Evolutionary conservation across 805 yeast genomes (phyloP).

Genomic region (Pichia exigua): DNA sequence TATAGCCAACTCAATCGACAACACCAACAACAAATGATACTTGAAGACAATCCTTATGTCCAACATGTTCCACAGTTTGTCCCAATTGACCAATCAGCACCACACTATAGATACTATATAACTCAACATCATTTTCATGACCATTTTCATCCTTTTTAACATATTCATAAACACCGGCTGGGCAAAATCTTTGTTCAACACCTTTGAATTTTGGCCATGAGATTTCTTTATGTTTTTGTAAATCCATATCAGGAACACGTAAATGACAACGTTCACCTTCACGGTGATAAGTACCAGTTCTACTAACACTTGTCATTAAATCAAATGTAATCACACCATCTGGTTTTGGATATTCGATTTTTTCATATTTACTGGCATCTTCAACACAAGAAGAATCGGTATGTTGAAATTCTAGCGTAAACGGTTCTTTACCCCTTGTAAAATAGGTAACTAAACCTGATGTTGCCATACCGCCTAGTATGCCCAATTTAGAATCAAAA

Average conservation of each 20-base stretch:
- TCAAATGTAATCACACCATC: conserved; percentile 92
- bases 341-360: conserved; percentile 90
- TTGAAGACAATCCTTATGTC: not conserved
- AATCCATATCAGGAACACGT: conserved; percentile 55
- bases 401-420: conserved; percentile 65
- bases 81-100: conserved; percentile 4
- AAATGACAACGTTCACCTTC: conserved; percentile 91
- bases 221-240: conserved; percentile 54
- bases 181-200: conserved; percentile 87
- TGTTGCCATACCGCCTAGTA: conserved; percentile 72
- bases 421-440: conserved; percentile 73
- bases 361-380: conserved; percentile 55
- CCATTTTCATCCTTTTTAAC: conserved; percentile 29
- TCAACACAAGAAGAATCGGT: conserved; percentile 71
- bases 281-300: conserved; percentile 94
- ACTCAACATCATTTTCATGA: conserved; percentile 68
- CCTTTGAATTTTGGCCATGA: conserved; percentile 78
- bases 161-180: conserved; percentile 97
- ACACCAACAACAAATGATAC: not conserved
- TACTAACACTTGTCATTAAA: conserved; percentile 84
- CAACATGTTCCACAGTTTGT: conserved; percentile 3
- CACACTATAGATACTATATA: conserved; percentile 21
- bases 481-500: conserved; percentile 67
- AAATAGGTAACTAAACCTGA: conserved; percentile 80
- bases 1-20: not conserved